A percentile compares a stretch with the other conserved stretches of the same genome.
These are phyloP conservation scores for Gracilaria domingensis DNA, from an alignment of 23 red algal genomes.

Conservation along the genomic window DNA sequence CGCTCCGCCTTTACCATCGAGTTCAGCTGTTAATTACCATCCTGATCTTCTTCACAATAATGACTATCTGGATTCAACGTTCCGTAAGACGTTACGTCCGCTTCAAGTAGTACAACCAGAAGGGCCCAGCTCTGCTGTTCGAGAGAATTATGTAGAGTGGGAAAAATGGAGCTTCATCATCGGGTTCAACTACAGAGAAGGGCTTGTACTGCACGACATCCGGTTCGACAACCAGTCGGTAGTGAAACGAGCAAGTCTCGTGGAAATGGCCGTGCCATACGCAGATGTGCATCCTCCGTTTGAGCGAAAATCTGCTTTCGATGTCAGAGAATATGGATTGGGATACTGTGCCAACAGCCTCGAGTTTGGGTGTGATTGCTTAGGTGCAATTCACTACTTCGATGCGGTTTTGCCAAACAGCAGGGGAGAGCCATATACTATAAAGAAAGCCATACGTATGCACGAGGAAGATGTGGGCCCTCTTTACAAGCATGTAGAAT, in stretches of 20 bases:
- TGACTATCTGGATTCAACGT: not conserved
- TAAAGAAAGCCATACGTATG: slow-evolving; percentile 81
- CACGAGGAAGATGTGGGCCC: slow-evolving; percentile 71
- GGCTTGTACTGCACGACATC: slow-evolving; percentile 75
- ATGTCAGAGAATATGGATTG: slow-evolving; percentile 90
- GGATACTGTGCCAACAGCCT: slow-evolving; percentile 83
- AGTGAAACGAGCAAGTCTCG: slow-evolving; percentile 61
- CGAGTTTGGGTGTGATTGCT: slow-evolving; percentile 83
- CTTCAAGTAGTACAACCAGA: slow-evolving; percentile 78
- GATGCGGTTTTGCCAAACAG: slow-evolving; percentile 66
- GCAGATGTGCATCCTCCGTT: slow-evolving; percentile 71
- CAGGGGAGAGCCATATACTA: slow-evolving; percentile 58
- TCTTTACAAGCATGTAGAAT: slow-evolving; percentile 89
- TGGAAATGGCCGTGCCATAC: slow-evolving; percentile 95
- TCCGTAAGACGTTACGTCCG: slow-evolving; percentile 19
- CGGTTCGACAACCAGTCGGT: slow-evolving; percentile 54
- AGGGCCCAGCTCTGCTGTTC: slow-evolving; percentile 67
- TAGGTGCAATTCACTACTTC: slow-evolving; percentile 79
- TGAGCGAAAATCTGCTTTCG: slow-evolving; percentile 85
- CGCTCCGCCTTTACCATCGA: slow-evolving; percentile 10
- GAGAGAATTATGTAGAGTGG: slow-evolving; percentile 68
- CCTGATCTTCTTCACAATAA: slow-evolving; percentile 35
- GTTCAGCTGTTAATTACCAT: slow-evolving; percentile 53
- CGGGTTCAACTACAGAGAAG: slow-evolving; percentile 86
- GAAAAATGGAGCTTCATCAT: slow-evolving; percentile 81